Percentiles rank a stretch among this genome's conserved stretches.
These are phyloP conservation scores for Globisporangium barbulae DNA, from an alignment of 352 stramenopile genomes.

Conservation along the genomic window DNA sequence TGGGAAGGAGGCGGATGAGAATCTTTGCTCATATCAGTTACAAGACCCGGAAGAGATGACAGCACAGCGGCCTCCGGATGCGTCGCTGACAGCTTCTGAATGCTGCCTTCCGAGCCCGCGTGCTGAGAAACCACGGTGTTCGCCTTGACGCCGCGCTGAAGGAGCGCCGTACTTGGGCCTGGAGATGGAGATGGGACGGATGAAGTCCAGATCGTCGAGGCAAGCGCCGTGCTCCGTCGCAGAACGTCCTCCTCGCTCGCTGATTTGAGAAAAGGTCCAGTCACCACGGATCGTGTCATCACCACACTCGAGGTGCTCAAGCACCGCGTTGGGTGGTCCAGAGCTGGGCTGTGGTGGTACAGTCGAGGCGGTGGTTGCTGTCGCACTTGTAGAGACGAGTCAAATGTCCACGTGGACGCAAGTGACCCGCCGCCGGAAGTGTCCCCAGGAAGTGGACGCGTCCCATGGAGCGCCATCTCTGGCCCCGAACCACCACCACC, in stretches of 20 bases:
- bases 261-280: not conserved
- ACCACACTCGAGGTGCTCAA: not conserved
- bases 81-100: not conserved
- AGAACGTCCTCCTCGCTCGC: not conserved
- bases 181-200: no score
- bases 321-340: not conserved
- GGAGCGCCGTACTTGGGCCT: not conserved
- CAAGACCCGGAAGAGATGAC: not conserved
- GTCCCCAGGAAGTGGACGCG: not conserved
- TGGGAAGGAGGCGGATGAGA: not conserved
- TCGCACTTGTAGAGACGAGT: not conserved
- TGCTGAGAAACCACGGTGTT: not conserved
- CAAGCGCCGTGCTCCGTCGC: not conserved
- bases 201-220: not conserved
- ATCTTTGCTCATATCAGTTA: not conserved
- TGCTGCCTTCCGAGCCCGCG: not conserved
- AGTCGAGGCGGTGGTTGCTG: not conserved
- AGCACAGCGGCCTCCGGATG: not conserved
- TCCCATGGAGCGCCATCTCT: not conserved
- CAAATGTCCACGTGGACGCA: constrained; percentile 4
- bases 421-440: not conserved
- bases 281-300: not conserved
- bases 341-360: not conserved
- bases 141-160: not conserved
- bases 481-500: not conserved